Evolutionary conservation across 495 filamentous ascomycete genomes (phyloP), one percentile per base, ranked within the genome.

Genomic region (Penicillium bovifimosum): DNA sequence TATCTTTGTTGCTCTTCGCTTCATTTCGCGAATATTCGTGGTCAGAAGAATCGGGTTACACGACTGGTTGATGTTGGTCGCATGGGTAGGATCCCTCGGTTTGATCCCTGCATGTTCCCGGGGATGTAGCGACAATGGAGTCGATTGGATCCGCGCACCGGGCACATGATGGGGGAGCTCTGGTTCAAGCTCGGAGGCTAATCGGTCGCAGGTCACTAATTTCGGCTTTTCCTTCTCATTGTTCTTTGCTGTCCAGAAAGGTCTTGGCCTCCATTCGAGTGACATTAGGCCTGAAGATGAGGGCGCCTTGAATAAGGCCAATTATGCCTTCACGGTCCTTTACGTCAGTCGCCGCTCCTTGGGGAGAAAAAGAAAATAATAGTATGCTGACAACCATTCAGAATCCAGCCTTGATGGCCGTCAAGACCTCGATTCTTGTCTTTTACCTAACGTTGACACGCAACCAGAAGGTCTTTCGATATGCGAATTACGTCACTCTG

Each of bases 341-440:
- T 95, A 95, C 65, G 87, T 90, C 66, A 51, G 86, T 80, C 8
- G 10, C 9, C 4, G 27, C 9, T 5, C 14, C 28, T 34, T 14
- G 8, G 10, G 3, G 17, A 29, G 16, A 36, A 13, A 9, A 16
- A 27, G 34, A 16, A 31, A 29, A 13, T 4, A 28, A 16, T 17
- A n/a, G 26, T 9, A 11, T 53, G 17, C 50, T 40, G 38, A 50
- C 52, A 29, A 20, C 38, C n/a, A 9, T 34, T 18, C 54, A 96
- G 89, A 95, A 96, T 63, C 91, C 92, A 10, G 86, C 90, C 5
- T 78, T 96, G 47, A 77, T 77, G 74, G 63, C 69, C 33, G 65
- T 90, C 42, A 97, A 96, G 70, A 90, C 89, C 5, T 92, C 88
- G n/a, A 90, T 97, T 56, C 79, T 96, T 43, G 70, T 91, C 52